Evolutionary conservation across 164 flowering plant genomes (phyloP).

Genomic region (Chimonanthus salicifolius): DNA sequence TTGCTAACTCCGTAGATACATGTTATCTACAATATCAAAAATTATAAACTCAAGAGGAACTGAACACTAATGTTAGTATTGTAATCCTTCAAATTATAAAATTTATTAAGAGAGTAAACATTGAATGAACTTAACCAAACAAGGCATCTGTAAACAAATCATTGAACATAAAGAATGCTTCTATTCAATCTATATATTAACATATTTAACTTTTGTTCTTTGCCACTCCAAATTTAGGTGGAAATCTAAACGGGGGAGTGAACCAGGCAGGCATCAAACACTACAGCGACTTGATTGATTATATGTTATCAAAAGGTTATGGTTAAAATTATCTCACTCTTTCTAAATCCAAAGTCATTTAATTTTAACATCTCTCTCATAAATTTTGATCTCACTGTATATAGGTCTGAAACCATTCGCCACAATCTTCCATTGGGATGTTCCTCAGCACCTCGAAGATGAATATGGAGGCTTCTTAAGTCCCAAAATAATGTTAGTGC

Average conservation of each 20-base stretch:
- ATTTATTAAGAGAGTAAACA: too few species aligned
- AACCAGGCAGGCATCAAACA: conserved; percentile 24
- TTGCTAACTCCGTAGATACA: too few species aligned
- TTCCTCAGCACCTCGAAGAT: conserved; percentile 52
- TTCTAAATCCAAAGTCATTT: background rate
- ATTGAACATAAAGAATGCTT: too few species aligned
- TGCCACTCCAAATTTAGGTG: conserved; percentile 9
- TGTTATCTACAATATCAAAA: too few species aligned
- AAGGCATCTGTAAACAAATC: too few species aligned
- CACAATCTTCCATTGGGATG: conserved; percentile 64
- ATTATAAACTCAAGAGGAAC: too few species aligned
- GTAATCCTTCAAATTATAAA: too few species aligned
- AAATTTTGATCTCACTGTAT: background rate
- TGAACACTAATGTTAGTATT: too few species aligned
- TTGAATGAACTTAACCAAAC: too few species aligned
- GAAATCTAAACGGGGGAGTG: conserved; percentile 24
- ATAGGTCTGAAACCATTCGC: conserved; percentile 53
- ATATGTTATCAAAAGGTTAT: conserved; percentile 23
- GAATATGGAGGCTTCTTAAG: conserved; percentile 49
- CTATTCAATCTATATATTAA: too few species aligned
- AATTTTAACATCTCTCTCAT: background rate
- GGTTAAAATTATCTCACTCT: background rate
- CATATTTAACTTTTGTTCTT: too few species aligned
- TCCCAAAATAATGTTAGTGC: conserved; percentile 31
- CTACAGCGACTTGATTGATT: conserved; percentile 36